Base-by-base conservation (phyloP, 2,329 filamentous ascomycete species). In the Penicillium sp. region DNA sequence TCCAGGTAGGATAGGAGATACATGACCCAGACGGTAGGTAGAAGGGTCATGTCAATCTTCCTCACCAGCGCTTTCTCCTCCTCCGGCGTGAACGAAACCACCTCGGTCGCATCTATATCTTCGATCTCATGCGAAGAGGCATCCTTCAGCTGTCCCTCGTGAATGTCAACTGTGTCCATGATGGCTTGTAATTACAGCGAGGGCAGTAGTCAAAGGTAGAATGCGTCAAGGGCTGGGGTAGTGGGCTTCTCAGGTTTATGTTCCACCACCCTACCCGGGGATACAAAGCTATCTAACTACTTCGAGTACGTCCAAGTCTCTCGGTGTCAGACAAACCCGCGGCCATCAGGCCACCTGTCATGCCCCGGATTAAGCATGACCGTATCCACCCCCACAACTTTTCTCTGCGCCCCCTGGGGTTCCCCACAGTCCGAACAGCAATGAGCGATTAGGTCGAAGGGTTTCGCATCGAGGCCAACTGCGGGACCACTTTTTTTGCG, bases 21-120 rank as follows among this genome's bases (percentile, higher is more conserved):
- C 71, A 77, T 76, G 32, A 76, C 54, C 72, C 72, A 76, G 26
- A 77, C 73, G 0, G 67, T 70, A 6, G 74, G 75, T 26, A 77
- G 56, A 0, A 77, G 63, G 31, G 63, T 70, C 8, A 72, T 46
- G 53, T 77, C 75, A 48, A 69, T 65, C 45, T 72, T 71, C n/a
- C 71, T 61, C 26, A 77, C 68, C 4, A 76, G 56, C 19, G 71
- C 67, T 53, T 72, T 75, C 52, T 70, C 64, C 61, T 71, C 71
- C 57, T 69, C 52, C 1, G 57, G 52, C 2, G 54, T 46, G 35
- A 44, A 56, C 12, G 50, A 48, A 9, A 43, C 9, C n/a, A 29
- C 33, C 9, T 51, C 48, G 9, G 49, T 42, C 5, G 48, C 19
- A 31, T n/a, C 34, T 29, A 49, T 51, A 53, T 60, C 45, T 34